Conservation (phyloP, 305 asterid species). For the Euphrasia arctica region DNA sequence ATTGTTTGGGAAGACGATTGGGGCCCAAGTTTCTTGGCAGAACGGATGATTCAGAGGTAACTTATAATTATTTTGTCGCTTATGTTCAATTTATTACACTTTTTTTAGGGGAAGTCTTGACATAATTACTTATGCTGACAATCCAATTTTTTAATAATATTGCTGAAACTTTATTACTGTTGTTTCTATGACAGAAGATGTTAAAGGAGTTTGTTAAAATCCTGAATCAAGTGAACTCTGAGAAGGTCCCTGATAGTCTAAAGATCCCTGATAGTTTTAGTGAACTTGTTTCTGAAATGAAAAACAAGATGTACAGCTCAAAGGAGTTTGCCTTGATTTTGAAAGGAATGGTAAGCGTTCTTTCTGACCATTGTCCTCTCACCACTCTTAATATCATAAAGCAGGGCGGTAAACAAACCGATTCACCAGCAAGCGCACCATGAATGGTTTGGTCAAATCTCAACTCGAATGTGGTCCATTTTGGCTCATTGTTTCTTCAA, state of each 20-base stretch:
- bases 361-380: conserved; percentile 5
- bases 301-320: conserved; percentile 60
- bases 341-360: conserved; percentile 84
- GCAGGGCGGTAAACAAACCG: too few species aligned
- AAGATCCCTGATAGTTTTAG: conserved; percentile 82
- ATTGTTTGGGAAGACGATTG: conserved; percentile 92
- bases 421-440: too few species aligned
- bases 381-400: conserved; percentile 12
- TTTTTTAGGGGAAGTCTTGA: not conserved
- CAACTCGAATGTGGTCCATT: too few species aligned
- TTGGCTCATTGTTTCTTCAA: too few species aligned
- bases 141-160: conserved; percentile 8
- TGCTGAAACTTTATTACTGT: conserved; percentile 31
- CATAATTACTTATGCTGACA: conserved; percentile 16
- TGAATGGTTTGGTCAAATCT: too few species aligned
- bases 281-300: conserved; percentile 90
- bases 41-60: conserved; percentile 92
- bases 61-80: conserved; percentile 9
- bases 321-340: conserved; percentile 88
- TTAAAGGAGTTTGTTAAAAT: conserved; percentile 77
- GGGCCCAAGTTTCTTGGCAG: conserved; percentile 95
- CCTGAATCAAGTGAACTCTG: conserved; percentile 78
- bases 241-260: conserved; percentile 73
- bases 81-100: conserved; percentile 10
- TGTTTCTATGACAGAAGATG: conserved; percentile 54